phyloP scores from a whole-genome alignment of 179 eudicot species.

The Beta macrorhiza region DNA sequence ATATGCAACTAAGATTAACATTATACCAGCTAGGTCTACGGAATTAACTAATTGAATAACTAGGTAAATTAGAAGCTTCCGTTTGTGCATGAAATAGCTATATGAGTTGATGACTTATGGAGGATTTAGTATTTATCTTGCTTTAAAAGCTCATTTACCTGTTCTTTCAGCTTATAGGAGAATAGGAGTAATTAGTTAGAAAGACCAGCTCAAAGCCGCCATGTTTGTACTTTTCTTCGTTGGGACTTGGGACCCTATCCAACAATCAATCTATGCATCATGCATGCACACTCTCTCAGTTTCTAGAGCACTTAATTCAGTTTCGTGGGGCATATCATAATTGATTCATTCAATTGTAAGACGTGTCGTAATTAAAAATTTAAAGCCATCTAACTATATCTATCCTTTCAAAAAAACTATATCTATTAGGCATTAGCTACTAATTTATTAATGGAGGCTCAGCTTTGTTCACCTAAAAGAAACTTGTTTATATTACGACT shows the following conservation, averaged over 20 bases:
- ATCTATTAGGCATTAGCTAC: too few relatives aligned
- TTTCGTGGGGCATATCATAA: background rate
- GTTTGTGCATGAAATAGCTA: too few relatives aligned
- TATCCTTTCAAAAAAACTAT: too few relatives aligned
- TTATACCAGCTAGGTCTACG: too few relatives aligned
- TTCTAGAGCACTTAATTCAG: background rate
- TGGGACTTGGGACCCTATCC: background rate
- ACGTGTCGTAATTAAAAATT: background rate
- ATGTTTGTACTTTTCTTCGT: constrained; percentile 3
- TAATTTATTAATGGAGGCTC: too few relatives aligned
- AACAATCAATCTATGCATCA: background rate
- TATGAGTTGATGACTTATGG: background rate
- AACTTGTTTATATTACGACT: too few relatives aligned
- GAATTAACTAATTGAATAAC: too few relatives aligned
- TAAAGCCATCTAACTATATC: background rate
- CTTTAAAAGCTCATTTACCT: background rate
- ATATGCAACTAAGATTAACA: too few relatives aligned
- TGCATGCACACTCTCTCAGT: background rate
- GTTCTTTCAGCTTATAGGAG: background rate
- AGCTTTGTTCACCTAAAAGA: too few relatives aligned
- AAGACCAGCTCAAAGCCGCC: constrained; percentile 19
- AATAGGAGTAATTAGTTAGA: background rate
- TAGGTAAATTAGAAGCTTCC: too few relatives aligned
- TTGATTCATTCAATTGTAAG: background rate
- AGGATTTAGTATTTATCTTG: background rate